Conservation (phyloP, 345 rosid species). For the Sonneratia caseolaris region DNA sequence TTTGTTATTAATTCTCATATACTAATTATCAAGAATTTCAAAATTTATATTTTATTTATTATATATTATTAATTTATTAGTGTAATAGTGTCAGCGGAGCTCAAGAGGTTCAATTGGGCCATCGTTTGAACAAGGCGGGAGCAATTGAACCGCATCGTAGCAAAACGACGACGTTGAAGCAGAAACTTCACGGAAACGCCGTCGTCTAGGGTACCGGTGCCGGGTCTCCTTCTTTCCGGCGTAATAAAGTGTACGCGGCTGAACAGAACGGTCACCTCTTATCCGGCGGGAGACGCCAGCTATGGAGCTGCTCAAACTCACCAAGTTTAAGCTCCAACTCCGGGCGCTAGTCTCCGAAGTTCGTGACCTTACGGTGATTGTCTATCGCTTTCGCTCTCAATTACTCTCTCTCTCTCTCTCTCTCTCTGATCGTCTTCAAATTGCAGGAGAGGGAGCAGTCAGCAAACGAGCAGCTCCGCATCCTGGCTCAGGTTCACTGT, state of each 20-base stretch:
- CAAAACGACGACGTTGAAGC: no score
- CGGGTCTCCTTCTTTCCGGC: not conserved
- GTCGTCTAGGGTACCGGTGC: no score
- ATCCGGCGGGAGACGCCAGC: constrained; percentile 6
- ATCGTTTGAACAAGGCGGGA: no score
- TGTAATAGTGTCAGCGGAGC: no score
- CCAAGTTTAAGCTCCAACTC: constrained; percentile 77
- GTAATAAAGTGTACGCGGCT: not conserved
- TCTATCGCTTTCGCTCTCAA: not conserved
- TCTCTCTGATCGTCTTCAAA: not conserved
- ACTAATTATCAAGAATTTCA: no score
- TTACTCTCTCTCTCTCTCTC: constrained; percentile 1
- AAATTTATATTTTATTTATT: no score
- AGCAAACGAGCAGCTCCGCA: constrained; percentile 38
- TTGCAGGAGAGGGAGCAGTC: constrained; percentile 48
- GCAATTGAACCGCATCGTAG: no score
- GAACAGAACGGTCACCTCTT: not conserved
- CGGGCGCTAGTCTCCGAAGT: constrained; percentile 51
- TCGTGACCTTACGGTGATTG: constrained; percentile 53
- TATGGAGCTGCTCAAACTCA: constrained; percentile 78
- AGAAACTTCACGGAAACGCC: no score
- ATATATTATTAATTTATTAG: no score
- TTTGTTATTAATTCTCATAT: no score
- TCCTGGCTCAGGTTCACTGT: constrained; percentile 39
- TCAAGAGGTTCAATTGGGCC: no score